Base-by-base conservation (phyloP, 2,329 filamentous ascomycete genomes). In the Peltaster fructicola region DNA sequence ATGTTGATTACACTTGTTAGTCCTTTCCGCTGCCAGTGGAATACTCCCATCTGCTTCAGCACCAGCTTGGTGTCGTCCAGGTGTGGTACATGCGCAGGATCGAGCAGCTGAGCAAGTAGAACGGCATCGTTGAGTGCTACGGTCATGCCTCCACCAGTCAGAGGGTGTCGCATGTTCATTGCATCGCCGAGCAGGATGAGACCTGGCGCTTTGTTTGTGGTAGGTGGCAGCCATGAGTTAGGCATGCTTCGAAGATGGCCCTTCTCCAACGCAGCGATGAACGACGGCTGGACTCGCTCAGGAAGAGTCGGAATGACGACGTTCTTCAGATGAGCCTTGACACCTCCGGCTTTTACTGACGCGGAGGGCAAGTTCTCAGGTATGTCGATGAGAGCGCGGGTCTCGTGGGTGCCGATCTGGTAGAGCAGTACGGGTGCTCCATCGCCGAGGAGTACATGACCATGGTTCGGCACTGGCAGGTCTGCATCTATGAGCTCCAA, bases 101-200 rank as follows among this genome's bases (percentile, higher is more conserved):
- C 61, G 2, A 98, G 66, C 12, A 93, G 59, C 6, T 74, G 64
- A 1, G 75, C 60, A 14, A 98, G 63, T 2, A 90, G 53, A 7
- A 88, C 65, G 2, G 79, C 84, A 45, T 98, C 88, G 54, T 85
- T 91, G 52, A 98, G 77, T 2, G 81, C 88, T 2, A 95, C 88
- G 0, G 85, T 95, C 88, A 98, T 98, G 40, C 88, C 88, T 37
- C 88, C 88, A 26, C 88, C 88, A 0, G 88, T 98, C 8, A 98
- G 64, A 2, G 88, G 88, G 54, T 98, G 88, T n/a, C 88, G 78
- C 88, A 98, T 98, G 59, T 98, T 98, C 64, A 91, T 74, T 8
- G 88, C 85, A 48, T 98, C 88, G 30, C 88, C 88, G 6, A 95
- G 64, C 17, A 98, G 59, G 23, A 92, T 63, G 31, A 92, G 56